Evolutionary conservation across 2,329 filamentous ascomycete species (phyloP), one percentile per base, ranked within the genome.

Genomic region (Claviceps sorghi): DNA sequence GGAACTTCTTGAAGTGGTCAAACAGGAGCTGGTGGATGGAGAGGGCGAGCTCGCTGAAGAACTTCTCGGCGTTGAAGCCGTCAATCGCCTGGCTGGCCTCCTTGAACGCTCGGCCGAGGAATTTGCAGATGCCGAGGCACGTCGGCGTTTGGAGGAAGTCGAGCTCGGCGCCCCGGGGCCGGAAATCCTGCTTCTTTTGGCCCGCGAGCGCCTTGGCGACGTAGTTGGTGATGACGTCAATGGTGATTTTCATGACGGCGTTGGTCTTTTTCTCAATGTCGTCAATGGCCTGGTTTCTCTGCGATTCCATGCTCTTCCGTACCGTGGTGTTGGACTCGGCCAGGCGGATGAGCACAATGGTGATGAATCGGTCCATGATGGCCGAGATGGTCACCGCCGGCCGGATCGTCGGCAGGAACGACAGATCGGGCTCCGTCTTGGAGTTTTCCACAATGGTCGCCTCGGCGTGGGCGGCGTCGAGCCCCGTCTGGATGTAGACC

Each of bases 1-100:
- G 82, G 71, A 95, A 98, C 62, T 88, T 89, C 63, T 95, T 93
- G 70, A 97, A 88, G 69, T 98, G 93, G 56, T 93, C 87, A 56
- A 98, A 82, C 4, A 98, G 77, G 10, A 94, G 78, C 49, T 77
- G 72, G 58, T 90, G 83, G 38, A 95, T 75, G 10, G 84, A 84
- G 15, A 90, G 72, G 1, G 88, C 90, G 22, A 97, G 79, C 69
- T 97, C 91, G 54, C 83, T 84, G 51, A 85, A 82, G 64, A 97
- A 87, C 48, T 84, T 78, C 52, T 87, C 83, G 1, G 95, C 77
- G 60, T 97, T 97, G 43, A 84, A 79, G 3, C 88, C 88, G 61
- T 90, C 86, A 17, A 98, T 76, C 3, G 89, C 82, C 55, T 80
- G 77, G 15, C 78, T 70, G 6, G 83, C 78, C 49, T 81, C 73